phyloP scores from a whole-genome alignment of 192 early-diverging fungal species.

The Haplosporangium gracile region DNA sequence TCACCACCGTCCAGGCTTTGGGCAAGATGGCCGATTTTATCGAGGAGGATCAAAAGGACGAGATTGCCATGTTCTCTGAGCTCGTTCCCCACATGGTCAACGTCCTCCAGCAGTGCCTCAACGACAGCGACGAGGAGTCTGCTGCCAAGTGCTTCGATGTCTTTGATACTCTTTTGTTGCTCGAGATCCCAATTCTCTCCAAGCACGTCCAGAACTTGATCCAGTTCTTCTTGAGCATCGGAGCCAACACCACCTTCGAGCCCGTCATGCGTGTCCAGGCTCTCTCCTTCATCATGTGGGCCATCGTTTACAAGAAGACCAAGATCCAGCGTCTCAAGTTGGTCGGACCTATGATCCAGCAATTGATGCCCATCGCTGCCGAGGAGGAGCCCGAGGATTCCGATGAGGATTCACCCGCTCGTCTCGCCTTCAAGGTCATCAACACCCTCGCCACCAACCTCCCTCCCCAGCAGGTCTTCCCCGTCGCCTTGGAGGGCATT shows the following conservation, averaged over 20 bases:
- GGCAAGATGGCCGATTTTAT: constrained; percentile 89
- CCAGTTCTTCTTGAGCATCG: constrained; percentile 83
- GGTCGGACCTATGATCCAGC: constrained; percentile 81
- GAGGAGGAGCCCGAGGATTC: constrained; percentile 86
- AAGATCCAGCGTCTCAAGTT: constrained; percentile 89
- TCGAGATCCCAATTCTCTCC: constrained; percentile 86
- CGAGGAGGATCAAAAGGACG: constrained; percentile 75
- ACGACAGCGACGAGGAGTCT: constrained; percentile 79
- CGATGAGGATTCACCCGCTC: constrained; percentile 87
- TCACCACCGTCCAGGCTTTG: constrained; percentile 85
- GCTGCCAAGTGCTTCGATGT: constrained; percentile 89
- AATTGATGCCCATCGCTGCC: constrained; percentile 87
- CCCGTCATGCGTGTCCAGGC: constrained; percentile 83
- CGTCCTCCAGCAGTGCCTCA: constrained; percentile 86
- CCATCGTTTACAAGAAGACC: constrained; percentile 83
- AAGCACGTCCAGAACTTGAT: constrained; percentile 86
- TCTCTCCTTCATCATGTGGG: constrained; percentile 86
- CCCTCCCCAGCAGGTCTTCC: constrained; percentile 91
- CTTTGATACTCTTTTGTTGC: constrained; percentile 83
- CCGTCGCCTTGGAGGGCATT: constrained; percentile 79
- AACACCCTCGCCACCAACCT: constrained; percentile 86
- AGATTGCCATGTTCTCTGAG: constrained; percentile 79
- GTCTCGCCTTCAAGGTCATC: constrained; percentile 73
- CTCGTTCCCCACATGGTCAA: constrained; percentile 89
- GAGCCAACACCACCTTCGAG: constrained; percentile 75